These are phyloP conservation scores for Trichoderma orchidacearum DNA, from an alignment of 495 filamentous ascomycete species.

Conservation along the genomic window DNA sequence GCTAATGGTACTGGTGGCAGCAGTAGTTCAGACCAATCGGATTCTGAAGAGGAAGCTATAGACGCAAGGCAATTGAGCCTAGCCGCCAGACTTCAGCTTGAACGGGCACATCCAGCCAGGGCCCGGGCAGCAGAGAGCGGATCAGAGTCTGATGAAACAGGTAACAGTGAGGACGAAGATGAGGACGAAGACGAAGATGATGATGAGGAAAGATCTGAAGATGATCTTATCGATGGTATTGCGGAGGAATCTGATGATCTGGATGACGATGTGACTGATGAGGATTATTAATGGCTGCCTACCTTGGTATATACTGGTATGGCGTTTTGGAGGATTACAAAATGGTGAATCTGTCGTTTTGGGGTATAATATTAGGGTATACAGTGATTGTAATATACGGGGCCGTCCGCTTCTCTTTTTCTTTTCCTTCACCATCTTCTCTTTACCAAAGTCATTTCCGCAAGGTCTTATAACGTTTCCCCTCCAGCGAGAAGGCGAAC, in stretches of 20 bases:
- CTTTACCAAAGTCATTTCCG: too few relatives aligned
- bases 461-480: slow-evolving; percentile 12
- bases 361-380: not conserved
- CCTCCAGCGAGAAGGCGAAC: slow-evolving; percentile 9
- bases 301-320: too few relatives aligned
- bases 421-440: too few relatives aligned
- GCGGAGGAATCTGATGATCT: not conserved
- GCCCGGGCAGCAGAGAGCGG: too few relatives aligned
- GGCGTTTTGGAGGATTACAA: too few relatives aligned
- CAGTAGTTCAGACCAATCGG: not conserved
- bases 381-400: too few relatives aligned
- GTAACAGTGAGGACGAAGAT: not conserved
- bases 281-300: too few relatives aligned
- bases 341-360: not conserved
- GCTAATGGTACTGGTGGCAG: not conserved
- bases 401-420: too few relatives aligned
- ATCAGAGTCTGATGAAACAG: not conserved
- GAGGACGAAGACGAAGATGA: not conserved
- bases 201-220: not conserved
- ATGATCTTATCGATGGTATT: not conserved
- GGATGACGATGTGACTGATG: not conserved
- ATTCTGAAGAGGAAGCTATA: not conserved
- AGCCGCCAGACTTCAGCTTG: not conserved
- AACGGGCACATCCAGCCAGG: not conserved
- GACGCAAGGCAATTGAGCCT: not conserved